Evolutionary conservation across 805 yeast genomes (phyloP).

Genomic region (Barnettozyma siamensis): DNA sequence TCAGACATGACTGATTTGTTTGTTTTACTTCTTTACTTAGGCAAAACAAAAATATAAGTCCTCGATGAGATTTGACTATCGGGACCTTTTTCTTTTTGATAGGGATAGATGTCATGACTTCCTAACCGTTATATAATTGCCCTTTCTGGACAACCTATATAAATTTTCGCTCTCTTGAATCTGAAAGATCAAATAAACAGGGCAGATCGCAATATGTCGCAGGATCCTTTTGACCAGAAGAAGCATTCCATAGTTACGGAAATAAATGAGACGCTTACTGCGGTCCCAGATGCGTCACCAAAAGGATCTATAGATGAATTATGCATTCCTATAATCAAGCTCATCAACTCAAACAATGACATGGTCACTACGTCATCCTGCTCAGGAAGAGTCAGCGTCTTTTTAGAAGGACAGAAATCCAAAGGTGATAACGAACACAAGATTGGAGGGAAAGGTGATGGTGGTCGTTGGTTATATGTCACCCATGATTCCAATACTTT

Average conservation of each 20-base stretch:
- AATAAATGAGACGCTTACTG: conserved; percentile 37
- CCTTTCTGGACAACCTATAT: no score
- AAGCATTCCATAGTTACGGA: conserved; percentile 49
- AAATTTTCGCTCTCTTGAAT: no score
- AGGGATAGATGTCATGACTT: no score
- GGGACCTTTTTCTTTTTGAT: no score
- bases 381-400: conserved; percentile 81
- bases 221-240: conserved; percentile 62
- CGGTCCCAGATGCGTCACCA: conserved; percentile 66
- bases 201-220: no score
- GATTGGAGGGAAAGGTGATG: conserved; percentile 82
- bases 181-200: no score
- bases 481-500: conserved; percentile 55
- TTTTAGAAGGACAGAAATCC: conserved; percentile 63
- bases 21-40: no score
- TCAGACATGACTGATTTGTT: neutral
- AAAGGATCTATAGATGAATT: conserved; percentile 78
- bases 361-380: conserved; percentile 88
- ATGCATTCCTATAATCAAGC: conserved; percentile 65
- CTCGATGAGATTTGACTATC: no score
- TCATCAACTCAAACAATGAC: conserved; percentile 56
- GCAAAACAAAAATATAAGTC: no score
- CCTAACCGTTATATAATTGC: no score
- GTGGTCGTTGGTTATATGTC: conserved; percentile 82
- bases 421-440: conserved; percentile 26